Conservation (phyloP, 2,329 filamentous ascomycete genomes). For the Neopestalotiopsis rosae region DNA sequence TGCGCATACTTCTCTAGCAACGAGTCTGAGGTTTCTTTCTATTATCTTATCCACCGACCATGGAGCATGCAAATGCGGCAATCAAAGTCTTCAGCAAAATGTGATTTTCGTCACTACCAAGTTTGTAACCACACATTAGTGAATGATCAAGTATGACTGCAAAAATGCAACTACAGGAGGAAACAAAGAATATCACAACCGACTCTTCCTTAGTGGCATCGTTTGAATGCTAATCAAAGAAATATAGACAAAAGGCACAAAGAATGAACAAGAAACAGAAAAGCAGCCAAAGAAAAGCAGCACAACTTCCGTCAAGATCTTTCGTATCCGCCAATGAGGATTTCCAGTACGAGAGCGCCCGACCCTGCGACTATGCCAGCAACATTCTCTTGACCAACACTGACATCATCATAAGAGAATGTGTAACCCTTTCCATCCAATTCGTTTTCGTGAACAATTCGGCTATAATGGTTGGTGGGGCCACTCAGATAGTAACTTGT, state of each 20-base stretch:
- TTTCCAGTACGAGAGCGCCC: neutral
- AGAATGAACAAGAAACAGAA: neutral
- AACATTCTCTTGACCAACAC: neutral
- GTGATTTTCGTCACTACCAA: neutral
- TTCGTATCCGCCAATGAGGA: neutral
- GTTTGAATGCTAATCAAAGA: neutral
- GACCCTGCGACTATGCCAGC: neutral
- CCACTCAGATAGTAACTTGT: too few relatives aligned
- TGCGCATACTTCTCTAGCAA: too few relatives aligned
- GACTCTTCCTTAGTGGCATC: too few relatives aligned
- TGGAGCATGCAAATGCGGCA: neutral
- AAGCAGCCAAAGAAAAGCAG: neutral
- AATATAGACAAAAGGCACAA: neutral
- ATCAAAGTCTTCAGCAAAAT: neutral
- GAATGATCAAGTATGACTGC: neutral
- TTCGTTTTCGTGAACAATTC: too few relatives aligned
- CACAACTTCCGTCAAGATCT: neutral
- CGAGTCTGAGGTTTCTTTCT: too few relatives aligned
- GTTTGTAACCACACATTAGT: neutral
- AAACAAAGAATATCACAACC: too few relatives aligned
- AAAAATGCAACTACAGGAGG: neutral
- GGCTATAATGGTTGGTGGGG: too few relatives aligned
- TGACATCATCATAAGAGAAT: too few relatives aligned
- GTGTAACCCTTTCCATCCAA: too few relatives aligned
- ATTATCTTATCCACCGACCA: neutral